These are phyloP conservation scores for Persicaria maculosa DNA, from an alignment of 148 eudicot genomes.

Conservation along the genomic window DNA sequence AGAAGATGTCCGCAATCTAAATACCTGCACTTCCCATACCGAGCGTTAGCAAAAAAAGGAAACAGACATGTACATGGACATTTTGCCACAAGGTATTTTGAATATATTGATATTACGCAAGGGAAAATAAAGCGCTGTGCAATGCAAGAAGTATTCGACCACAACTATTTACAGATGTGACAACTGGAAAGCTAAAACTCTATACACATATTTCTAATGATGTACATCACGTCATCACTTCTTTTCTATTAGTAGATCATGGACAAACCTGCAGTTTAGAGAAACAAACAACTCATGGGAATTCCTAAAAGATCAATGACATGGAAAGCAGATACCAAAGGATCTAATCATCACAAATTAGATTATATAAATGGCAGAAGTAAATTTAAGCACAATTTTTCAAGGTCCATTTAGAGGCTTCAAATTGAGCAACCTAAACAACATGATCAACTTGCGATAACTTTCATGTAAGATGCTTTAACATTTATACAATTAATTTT, in stretches of 20 bases:
- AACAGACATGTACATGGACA: background rate
- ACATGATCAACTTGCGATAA: background rate
- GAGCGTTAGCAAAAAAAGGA: conserved; percentile 4
- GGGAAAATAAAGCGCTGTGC: background rate
- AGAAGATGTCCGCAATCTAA: background rate
- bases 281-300: background rate
- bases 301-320: background rate
- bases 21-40: conserved; percentile 11
- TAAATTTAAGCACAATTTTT: background rate
- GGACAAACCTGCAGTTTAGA: background rate
- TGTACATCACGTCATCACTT: background rate
- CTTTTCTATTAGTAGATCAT: background rate
- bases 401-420: background rate
- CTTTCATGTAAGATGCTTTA: background rate
- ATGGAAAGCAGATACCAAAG: background rate
- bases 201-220: background rate
- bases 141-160: background rate
- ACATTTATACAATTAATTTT: background rate
- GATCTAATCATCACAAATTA: background rate
- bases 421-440: background rate
- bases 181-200: background rate
- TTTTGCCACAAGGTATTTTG: background rate
- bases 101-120: background rate
- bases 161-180: background rate
- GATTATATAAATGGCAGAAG: background rate